Evolutionary conservation across 192 early-diverging fungal genomes (phyloP), one percentile per base, ranked within the genome.

Genomic region (Gryganskiella cystojenkinii): DNA sequence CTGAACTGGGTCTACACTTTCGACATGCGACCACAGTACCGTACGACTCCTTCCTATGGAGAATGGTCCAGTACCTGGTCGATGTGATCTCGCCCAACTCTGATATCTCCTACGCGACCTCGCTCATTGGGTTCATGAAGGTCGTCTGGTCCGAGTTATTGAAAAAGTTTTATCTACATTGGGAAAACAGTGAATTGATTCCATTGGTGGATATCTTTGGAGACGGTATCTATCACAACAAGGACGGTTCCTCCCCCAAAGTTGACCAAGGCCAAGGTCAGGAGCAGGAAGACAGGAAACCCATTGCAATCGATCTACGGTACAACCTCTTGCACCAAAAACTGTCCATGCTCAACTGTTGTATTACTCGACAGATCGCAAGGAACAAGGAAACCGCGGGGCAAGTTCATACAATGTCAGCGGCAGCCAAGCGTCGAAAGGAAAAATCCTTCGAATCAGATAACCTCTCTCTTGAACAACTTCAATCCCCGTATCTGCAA

Each of bases 271-370:
- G 61, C 3, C 22, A 45, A 4, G 17, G 47, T 25, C 0, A 33
- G 25, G 52, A 37, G 19, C 22, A 50, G 22, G 19, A 70, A 46
- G 43, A 78, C 43, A 34, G 49, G 56, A 59, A 69, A 54, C 75
- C 70, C 25, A 64, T 86, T 31, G 82, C 82, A 6, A 88, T 93
- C 15, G 90, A 93, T 57, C 71, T 94, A 4, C 80, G 83, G n/a
- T 92, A 84, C 64, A 87, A 86, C 56, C 69, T 93, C 27, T 67
- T 89, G 1, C 83, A 92, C 69, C 91, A 93, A 84, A 94, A 93
- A 51, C 75, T 95, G 15, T 85, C 90, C 37, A 93, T 95, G 92
- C 80, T 95, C 53, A 95, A 95, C 73, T 93, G 91, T 65, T 95
- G 93, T 71, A 83, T 90, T 42, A 70, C 82, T 24, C 85, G 89